Conservation (phyloP, 192 early-diverging fungal genomes). For the Coemansia reversa region DNA sequence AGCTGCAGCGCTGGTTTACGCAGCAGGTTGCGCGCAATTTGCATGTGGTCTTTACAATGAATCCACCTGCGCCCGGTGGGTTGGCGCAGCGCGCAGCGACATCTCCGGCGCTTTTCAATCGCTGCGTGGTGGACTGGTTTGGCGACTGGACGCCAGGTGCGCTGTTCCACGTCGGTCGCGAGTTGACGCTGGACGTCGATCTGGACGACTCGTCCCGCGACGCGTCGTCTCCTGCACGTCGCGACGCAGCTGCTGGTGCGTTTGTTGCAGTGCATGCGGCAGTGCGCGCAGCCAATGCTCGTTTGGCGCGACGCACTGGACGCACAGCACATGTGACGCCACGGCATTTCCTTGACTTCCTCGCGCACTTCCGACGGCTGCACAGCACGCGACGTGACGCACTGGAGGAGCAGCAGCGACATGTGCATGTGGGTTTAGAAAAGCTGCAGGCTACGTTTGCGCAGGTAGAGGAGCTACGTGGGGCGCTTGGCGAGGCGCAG, state of each 20-base stretch:
- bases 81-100: conserved; percentile 92
- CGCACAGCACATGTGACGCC: conserved; percentile 90
- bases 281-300: conserved; percentile 80
- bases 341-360: conserved; percentile 97
- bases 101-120: conserved; percentile 99
- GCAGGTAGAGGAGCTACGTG: conserved; percentile 93
- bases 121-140: conserved; percentile 99
- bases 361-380: conserved; percentile 86
- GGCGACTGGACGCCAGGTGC: conserved; percentile 99
- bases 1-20: conserved; percentile 98
- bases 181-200: conserved; percentile 90
- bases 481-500: conserved; percentile 81
- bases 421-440: conserved; percentile 96
- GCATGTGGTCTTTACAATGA: conserved; percentile 99
- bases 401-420: conserved; percentile 97
- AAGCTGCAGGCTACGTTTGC: conserved; percentile 91
- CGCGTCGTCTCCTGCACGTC: conserved; percentile 73
- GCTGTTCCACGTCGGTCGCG: conserved; percentile 96
- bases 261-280: conserved; percentile 94
- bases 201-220: conserved; percentile 79
- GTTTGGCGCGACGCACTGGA: conserved; percentile 78
- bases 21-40: conserved; percentile 94
- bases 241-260: conserved; percentile 85
- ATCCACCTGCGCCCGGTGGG: conserved; percentile 86
- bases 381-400: conserved; percentile 91